Evolutionary conservation across 2,329 filamentous ascomycete species (phyloP).

Genomic region (Aspergillus ruber): DNA sequence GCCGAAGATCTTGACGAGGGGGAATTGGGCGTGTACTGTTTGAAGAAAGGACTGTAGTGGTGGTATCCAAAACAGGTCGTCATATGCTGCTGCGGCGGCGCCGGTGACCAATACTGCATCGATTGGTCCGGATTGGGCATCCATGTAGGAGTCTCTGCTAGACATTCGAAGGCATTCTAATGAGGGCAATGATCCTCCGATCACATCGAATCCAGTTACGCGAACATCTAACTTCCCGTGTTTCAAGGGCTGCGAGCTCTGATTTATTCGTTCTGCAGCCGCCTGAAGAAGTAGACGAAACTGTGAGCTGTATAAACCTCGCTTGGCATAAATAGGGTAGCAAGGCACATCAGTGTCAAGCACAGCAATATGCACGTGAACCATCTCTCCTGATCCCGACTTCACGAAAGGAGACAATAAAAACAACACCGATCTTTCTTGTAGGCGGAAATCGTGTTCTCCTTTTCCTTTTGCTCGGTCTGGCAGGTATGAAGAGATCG

Average conservation of each 20-base stretch:
- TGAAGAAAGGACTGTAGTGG: constrained; percentile 17
- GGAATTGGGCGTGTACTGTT: constrained; percentile 17
- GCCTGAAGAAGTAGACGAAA: background rate
- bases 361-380: background rate
- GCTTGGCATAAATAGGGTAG: background rate
- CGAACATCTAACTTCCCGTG: background rate
- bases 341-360: background rate
- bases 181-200: background rate
- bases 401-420: no score
- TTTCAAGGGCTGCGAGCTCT: background rate
- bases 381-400: no score
- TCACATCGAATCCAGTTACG: background rate
- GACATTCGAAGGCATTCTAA: background rate
- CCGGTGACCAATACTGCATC: constrained; percentile 27
- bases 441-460: no score
- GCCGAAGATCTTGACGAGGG: constrained; percentile 25
- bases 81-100: constrained; percentile 19
- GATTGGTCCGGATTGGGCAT: constrained; percentile 8
- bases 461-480: no score
- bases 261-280: background rate
- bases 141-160: background rate
- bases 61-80: constrained; percentile 19
- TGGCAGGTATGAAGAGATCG: background rate
- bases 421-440: no score
- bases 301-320: background rate